Evolutionary conservation across 441 rosid genomes (phyloP), one percentile per base, ranked within the genome.

Genomic region (Syzygium syzygioides): DNA sequence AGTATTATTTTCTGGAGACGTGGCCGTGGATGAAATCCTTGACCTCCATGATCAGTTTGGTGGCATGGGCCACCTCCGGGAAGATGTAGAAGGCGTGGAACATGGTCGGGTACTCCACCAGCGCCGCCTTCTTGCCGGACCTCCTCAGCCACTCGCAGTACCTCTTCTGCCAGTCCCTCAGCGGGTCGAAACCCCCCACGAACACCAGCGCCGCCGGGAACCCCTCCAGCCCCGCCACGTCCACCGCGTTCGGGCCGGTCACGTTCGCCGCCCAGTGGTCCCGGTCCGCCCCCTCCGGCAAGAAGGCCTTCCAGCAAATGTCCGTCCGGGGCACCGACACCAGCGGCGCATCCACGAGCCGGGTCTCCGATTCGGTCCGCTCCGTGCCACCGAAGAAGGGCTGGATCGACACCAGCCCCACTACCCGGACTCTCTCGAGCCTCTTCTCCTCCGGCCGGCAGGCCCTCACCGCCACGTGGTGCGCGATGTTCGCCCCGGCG

Each of bases 341-440:
- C 4, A 97, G 53, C 7, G 90, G 88, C 9, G 90, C 57, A 11
- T 88, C 89, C 19, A 37, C 60, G n/a, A 94, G 85, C 13, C 88
- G 85, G 17, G 7, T 90, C 93, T 97, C 98, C 25, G 98, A 90
- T 66, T 93, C 96, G 12, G 98, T 96, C 79, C 97, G 91, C 90
- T 95, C 96, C 71, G 92, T 95, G 3, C 98, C 98, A 19, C 98
- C 98, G 88, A 97, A 95, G 90, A 91, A 94, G 3, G 98, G 98
- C 88, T 96, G 99, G 28, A 97, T 95, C 54, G 95, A 87, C 48
- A 97, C 54, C 9, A 96, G 25, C 25, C 98, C 99, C 30, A 88
- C n/a, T 4, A 94, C 66, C 52, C 89, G 93, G 55, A 94, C 85
- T 1, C 71, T n/a, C 80, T 53, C 32, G 86, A 94, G 91, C 3